Evolutionary conservation across 768 basidiomycete genomes (phyloP), one percentile per base, ranked within the genome.

Genomic region (Tricholoma saponaceum): DNA sequence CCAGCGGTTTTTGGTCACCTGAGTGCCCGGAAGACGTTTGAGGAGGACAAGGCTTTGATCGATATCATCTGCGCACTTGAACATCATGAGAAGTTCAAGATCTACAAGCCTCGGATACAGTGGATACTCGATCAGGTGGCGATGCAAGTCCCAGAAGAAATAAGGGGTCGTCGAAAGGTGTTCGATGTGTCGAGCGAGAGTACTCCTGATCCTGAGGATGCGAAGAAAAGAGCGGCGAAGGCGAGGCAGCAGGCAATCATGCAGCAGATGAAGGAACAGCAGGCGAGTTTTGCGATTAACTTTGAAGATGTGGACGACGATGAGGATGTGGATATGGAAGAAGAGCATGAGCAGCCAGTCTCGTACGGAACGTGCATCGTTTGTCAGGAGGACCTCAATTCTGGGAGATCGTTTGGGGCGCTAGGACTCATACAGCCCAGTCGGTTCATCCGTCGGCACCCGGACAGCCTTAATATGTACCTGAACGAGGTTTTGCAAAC

Each of bases 281-380:
- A 98, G 66, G 87, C 86, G 28, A 89, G 86, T 62, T 92, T 95
- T 69, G 85, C 91, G 2, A 80, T 83, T 67, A 89, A 87, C 62
- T 87, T 90, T 57, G 86, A 86, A 50, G 89, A 91, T 52, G 78
- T 76, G 3, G 81, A 83, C 22, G 89, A 89, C 32, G 84, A 85
- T 16, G 87, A 84, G 5, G 87, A 87, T 5, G 91, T 91, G 1
- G 80, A 83, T 5, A 83, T 81, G 65, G 76, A 77, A 32, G 80
- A 81, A 8, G 73, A 79, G 7, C 74, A 71, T 1, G 79, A 79
- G 16, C 75, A 78, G 49, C 67, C 78, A 20, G 68, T 80, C 2
- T 87, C 87, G 12, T 88, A 86, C 58, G 96, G 96, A 2, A 89
- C 88, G n/a, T 99, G 97, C 68, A 98, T 99, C 60, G 95, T 98